phyloP scores from a whole-genome alignment of 345 rosid genomes.

The Aquilaria malaccensis region DNA sequence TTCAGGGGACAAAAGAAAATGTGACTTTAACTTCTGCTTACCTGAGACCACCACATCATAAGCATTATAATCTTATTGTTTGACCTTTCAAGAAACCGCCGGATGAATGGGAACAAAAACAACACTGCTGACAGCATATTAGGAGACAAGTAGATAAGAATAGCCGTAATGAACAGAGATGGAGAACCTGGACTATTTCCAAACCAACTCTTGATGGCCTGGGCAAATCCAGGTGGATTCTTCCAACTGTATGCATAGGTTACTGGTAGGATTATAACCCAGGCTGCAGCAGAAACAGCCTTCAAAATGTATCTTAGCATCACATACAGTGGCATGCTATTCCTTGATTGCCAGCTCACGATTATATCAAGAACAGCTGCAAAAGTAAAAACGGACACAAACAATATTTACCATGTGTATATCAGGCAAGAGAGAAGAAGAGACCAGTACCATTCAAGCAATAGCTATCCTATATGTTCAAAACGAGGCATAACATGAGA shows the following conservation, averaged over 20 bases:
- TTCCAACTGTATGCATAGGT: slow-evolving; percentile 48
- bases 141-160: slow-evolving; percentile 44
- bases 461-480: not conserved
- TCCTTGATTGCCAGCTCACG: slow-evolving; percentile 45
- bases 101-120: slow-evolving; percentile 44
- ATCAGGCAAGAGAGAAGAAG: not conserved
- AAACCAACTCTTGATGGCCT: slow-evolving; percentile 44
- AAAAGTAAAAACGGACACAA: slow-evolving; percentile 11
- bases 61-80: slow-evolving; percentile 37
- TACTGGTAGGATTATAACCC: slow-evolving; percentile 48
- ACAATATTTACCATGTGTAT: not conserved
- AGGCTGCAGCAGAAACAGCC: slow-evolving; percentile 38
- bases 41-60: slow-evolving; percentile 72
- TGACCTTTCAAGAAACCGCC: slow-evolving; percentile 43
- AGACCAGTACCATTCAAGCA: not conserved
- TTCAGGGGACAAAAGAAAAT: not conserved
- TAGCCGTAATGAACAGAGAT: slow-evolving; percentile 35
- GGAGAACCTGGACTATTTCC: slow-evolving; percentile 38
- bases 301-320: slow-evolving; percentile 46
- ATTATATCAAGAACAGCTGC: slow-evolving; percentile 47
- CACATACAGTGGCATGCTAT: slow-evolving; percentile 39
- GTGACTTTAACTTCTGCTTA: slow-evolving; percentile 15
- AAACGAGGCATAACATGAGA: not conserved
- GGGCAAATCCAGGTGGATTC: slow-evolving; percentile 39
- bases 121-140: slow-evolving; percentile 44